phyloP scores from a whole-genome alignment of 331 rosid species.

The Acacia pycnantha region DNA sequence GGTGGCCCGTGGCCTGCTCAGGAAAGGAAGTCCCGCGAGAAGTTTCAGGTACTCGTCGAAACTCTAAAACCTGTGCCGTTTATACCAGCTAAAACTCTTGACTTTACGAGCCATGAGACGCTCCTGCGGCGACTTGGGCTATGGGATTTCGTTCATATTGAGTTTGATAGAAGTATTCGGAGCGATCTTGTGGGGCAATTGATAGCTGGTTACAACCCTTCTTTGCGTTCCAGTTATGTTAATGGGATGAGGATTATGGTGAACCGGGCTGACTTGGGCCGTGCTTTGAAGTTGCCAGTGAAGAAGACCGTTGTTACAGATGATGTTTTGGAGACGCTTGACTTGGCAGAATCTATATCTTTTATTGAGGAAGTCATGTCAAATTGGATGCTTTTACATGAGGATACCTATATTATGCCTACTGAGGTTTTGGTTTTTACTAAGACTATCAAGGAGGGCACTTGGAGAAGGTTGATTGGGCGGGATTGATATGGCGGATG shows the following conservation, averaged over 20 bases:
- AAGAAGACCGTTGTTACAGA: conserved; percentile 41
- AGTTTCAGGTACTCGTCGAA: conserved; percentile 46
- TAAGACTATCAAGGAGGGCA: conserved; percentile 56
- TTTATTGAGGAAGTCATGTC: conserved; percentile 61
- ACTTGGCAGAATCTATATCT: conserved; percentile 39
- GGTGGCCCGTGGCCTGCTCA: neutral
- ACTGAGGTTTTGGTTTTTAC: conserved; percentile 43
- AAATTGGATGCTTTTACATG: conserved; percentile 80
- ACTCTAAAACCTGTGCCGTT: conserved; percentile 73
- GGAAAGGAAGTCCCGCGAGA: conserved; percentile 49
- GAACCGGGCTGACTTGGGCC: conserved; percentile 68
- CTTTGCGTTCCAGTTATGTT: conserved; percentile 46
- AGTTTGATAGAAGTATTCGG: conserved; percentile 54
- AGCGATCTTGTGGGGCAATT: conserved; percentile 60
- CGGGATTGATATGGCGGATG: conserved; percentile 75
- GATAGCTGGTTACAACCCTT: conserved; percentile 43
- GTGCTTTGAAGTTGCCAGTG: conserved; percentile 68
- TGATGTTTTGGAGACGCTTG: conserved; percentile 19
- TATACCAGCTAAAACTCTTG: conserved; percentile 47
- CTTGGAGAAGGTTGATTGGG: conserved; percentile 80
- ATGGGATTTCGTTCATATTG: conserved; percentile 73
- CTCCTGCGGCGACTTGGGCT: conserved; percentile 71
- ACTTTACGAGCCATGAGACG: conserved; percentile 50
- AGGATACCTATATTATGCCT: conserved; percentile 66
- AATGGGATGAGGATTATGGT: conserved; percentile 42